These are phyloP conservation scores for Agrostemma githago DNA, from an alignment of 148 eudicot genomes.

Conservation along the genomic window DNA sequence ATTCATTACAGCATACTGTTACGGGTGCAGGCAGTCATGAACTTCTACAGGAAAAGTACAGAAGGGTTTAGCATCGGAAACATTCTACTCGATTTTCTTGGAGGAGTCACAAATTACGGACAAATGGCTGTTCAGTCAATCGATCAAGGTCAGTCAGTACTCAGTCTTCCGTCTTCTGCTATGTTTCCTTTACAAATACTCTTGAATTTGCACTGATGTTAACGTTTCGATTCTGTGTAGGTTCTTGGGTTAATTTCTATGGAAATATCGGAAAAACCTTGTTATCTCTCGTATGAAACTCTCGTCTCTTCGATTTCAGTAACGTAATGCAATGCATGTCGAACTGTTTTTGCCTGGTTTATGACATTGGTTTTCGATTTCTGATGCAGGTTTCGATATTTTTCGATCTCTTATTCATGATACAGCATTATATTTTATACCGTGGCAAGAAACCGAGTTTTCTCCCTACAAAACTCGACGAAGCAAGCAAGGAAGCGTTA, in stretches of 20 bases:
- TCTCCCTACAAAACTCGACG: slow-evolving; percentile 24
- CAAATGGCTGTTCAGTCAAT: slow-evolving; percentile 84
- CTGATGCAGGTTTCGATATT: slow-evolving; percentile 63
- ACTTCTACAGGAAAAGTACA: slow-evolving; percentile 77
- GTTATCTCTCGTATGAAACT: slow-evolving; percentile 59
- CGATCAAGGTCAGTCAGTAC: slow-evolving; percentile 59
- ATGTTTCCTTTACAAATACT: background rate
- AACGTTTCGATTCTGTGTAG: slow-evolving; percentile 23
- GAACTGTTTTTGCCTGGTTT: background rate
- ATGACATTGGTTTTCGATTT: background rate
- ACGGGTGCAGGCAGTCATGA: slow-evolving; percentile 57
- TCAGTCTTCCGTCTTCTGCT: background rate
- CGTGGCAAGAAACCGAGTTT: slow-evolving; percentile 37
- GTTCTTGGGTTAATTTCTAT: slow-evolving; percentile 85
- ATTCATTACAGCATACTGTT: background rate
- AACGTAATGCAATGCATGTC: background rate
- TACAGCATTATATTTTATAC: slow-evolving; percentile 76
- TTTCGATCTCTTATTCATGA: slow-evolving; percentile 68
- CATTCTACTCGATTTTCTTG: slow-evolving; percentile 68
- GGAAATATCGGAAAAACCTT: slow-evolving; percentile 85
- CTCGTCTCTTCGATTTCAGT: background rate
- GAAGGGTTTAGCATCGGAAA: slow-evolving; percentile 87
- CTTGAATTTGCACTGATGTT: background rate
- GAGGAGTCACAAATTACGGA: slow-evolving; percentile 62
- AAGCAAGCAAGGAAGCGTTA: slow-evolving; percentile 41